A percentile compares a stretch with the other conserved stretches of the same genome.
These are phyloP conservation scores for Steccherinum ochraceum DNA, from an alignment of 768 basidiomycete species.

Conservation along the genomic window DNA sequence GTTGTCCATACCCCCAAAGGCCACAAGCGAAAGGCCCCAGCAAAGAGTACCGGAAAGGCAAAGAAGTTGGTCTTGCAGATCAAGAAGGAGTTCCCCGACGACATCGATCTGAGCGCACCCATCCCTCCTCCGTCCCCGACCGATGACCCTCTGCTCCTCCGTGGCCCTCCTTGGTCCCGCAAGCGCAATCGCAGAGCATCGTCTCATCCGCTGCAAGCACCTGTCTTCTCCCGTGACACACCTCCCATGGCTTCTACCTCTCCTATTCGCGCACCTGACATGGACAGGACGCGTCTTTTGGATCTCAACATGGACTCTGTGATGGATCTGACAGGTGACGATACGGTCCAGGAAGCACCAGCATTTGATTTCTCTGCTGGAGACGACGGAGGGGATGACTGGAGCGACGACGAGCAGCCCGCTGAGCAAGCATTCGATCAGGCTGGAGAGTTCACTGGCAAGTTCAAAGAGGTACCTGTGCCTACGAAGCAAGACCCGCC, in stretches of 20 bases:
- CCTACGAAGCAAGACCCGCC: constrained; percentile 64
- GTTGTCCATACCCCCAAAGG: constrained; percentile 27
- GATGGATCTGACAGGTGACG: constrained; percentile 6
- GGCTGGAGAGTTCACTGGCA: constrained; percentile 61
- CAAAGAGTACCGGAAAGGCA: constrained; percentile 17
- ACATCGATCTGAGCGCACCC: constrained; percentile 50
- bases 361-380: constrained; percentile 7
- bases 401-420: constrained; percentile 11
- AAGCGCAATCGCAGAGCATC: background rate
- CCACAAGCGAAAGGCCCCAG: constrained; percentile 27
- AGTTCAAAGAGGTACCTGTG: constrained; percentile 47
- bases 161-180: constrained; percentile 28
- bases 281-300: constrained; percentile 8
- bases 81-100: constrained; percentile 64
- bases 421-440: constrained; percentile 22
- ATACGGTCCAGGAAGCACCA: background rate
- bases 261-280: constrained; percentile 11
- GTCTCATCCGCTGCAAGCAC: constrained; percentile 15
- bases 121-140: constrained; percentile 68
- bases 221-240: constrained; percentile 29
- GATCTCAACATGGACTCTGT: constrained; percentile 12
- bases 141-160: constrained; percentile 68
- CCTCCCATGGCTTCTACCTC: constrained; percentile 31
- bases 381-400: constrained; percentile 7
- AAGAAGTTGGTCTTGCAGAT: constrained; percentile 21